Conservation (phyloP, 495 filamentous ascomycete species). For the Diplogelasinospora grovesii region DNA sequence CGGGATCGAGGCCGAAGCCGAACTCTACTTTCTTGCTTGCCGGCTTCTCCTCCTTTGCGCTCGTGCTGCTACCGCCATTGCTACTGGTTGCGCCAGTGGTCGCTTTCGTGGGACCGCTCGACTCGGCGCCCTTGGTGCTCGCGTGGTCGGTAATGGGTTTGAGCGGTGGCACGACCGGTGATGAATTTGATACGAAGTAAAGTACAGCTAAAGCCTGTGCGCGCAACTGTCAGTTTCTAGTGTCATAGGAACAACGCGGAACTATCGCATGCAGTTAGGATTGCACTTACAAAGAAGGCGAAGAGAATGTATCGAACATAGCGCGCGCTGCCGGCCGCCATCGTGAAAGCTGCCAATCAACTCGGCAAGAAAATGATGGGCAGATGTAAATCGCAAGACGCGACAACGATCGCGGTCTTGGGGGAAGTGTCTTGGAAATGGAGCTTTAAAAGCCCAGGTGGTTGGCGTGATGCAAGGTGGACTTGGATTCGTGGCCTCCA, state of each 20-base stretch:
- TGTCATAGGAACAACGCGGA: neutral
- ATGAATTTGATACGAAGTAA: slow-evolving; percentile 74
- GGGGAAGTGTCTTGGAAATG: neutral
- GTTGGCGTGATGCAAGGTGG: neutral
- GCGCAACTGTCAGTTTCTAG: slow-evolving; percentile 11
- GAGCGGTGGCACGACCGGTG: slow-evolving; percentile 25
- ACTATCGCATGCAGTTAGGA: too few relatives aligned
- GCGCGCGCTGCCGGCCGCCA: slow-evolving; percentile 61
- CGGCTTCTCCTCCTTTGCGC: slow-evolving; percentile 8
- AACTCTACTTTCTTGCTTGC: slow-evolving; percentile 12
- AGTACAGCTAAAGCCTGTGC: slow-evolving; percentile 63
- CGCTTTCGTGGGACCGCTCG: slow-evolving; percentile 1
- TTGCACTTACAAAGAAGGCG: slow-evolving; percentile 77
- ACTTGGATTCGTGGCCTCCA: slow-evolving; percentile 2
- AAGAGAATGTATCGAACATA: slow-evolving; percentile 86
- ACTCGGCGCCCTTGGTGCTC: slow-evolving; percentile 2
- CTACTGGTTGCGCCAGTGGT: slow-evolving; percentile 1
- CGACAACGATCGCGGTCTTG: too few relatives aligned
- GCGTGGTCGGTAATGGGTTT: neutral
- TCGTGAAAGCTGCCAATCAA: slow-evolving; percentile 26
- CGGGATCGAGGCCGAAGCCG: slow-evolving; percentile 28
- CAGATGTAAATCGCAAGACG: too few relatives aligned
- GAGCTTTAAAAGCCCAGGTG: neutral
- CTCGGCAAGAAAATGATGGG: neutral
- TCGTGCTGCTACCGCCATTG: slow-evolving; percentile 13